These are phyloP conservation scores for Fusarium xyrophilum DNA, from an alignment of 2,329 filamentous ascomycete species.

Conservation along the genomic window DNA sequence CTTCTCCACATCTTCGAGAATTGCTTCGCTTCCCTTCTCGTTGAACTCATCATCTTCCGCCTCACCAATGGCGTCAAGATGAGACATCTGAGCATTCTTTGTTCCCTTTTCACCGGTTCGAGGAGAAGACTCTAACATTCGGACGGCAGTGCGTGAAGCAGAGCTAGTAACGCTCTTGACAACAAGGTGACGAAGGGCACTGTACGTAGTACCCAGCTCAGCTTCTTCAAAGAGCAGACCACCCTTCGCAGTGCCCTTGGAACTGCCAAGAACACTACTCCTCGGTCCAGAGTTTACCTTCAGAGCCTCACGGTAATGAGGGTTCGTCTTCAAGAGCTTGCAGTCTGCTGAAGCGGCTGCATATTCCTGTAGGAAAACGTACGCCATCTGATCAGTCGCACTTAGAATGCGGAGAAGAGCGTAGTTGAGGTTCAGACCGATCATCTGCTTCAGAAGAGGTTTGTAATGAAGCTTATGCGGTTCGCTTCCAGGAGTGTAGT, in stretches of 20 bases:
- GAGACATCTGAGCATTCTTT: neutral
- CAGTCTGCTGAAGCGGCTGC: slow-evolving; percentile 3
- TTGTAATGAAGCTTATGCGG: slow-evolving; percentile 9
- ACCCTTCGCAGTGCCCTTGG: slow-evolving; percentile 5
- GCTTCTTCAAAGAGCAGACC: slow-evolving; percentile 14
- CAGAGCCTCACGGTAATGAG: neutral
- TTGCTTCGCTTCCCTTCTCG: neutral
- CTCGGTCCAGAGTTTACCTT: neutral
- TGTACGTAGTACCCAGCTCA: slow-evolving; percentile 5
- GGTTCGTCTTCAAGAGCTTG: slow-evolving; percentile 5
- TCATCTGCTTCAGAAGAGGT: slow-evolving; percentile 19
- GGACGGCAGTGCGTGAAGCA: slow-evolving; percentile 14
- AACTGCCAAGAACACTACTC: neutral
- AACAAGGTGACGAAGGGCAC: slow-evolving; percentile 5
- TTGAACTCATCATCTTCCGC: slow-evolving; percentile 13
- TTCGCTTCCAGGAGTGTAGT: neutral
- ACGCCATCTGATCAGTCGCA: slow-evolving; percentile 1
- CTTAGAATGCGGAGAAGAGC: slow-evolving; percentile 10
- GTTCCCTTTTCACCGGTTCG: slow-evolving; percentile 6
- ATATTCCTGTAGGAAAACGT: slow-evolving; percentile 7
- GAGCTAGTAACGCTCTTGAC: slow-evolving; percentile 23
- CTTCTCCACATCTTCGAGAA: neutral
- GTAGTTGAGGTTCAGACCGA: slow-evolving; percentile 16
- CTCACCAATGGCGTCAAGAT: slow-evolving; percentile 12
- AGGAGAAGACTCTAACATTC: slow-evolving; percentile 18